phyloP scores from a whole-genome alignment of 805 yeast species.

The Wilhelminamyces savonicus region DNA sequence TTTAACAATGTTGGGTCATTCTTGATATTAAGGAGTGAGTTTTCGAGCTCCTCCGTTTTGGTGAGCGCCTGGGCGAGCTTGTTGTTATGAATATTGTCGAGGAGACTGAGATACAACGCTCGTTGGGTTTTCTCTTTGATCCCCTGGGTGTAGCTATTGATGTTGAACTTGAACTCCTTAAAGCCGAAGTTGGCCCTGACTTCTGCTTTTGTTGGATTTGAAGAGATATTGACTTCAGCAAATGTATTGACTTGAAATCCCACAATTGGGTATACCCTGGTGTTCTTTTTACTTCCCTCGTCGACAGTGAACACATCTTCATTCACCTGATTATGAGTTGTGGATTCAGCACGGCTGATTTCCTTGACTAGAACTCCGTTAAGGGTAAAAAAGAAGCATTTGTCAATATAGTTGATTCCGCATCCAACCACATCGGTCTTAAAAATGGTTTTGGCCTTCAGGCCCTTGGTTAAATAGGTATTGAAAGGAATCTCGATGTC shows the following conservation, averaged over 20 bases:
- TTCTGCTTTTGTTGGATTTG: slow-evolving; percentile 8
- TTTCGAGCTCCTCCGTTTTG: slow-evolving; percentile 11
- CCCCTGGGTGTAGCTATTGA: slow-evolving; percentile 43
- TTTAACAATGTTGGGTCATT: slow-evolving; percentile 23
- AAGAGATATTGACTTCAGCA: neutral
- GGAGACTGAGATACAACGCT: slow-evolving; percentile 11
- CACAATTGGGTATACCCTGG: slow-evolving; percentile 9
- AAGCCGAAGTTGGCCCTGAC: slow-evolving; percentile 52
- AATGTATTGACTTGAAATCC: slow-evolving; percentile 10
- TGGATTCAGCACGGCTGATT: slow-evolving; percentile 7
- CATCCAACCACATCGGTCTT: slow-evolving; percentile 68
- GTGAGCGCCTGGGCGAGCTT: slow-evolving; percentile 1
- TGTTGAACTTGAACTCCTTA: slow-evolving; percentile 55
- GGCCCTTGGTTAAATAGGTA: slow-evolving; percentile 14
- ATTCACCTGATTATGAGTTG: slow-evolving; percentile 25
- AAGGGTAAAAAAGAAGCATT: slow-evolving; percentile 67
- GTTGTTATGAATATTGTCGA: slow-evolving; percentile 13
- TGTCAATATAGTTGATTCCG: slow-evolving; percentile 66
- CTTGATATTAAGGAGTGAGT: slow-evolving; percentile 15
- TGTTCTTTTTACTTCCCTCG: slow-evolving; percentile 2
- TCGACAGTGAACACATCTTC: slow-evolving; percentile 29
- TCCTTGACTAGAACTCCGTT: slow-evolving; percentile 52
- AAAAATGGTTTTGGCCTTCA: slow-evolving; percentile 30
- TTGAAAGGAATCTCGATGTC: slow-evolving; percentile 32
- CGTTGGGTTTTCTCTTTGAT: slow-evolving; percentile 29